A percentile compares a stretch with the other conserved stretches of the same genome.
phyloP scores from a whole-genome alignment of 2,329 filamentous ascomycete genomes.

The Colletotrichum shisoi region DNA sequence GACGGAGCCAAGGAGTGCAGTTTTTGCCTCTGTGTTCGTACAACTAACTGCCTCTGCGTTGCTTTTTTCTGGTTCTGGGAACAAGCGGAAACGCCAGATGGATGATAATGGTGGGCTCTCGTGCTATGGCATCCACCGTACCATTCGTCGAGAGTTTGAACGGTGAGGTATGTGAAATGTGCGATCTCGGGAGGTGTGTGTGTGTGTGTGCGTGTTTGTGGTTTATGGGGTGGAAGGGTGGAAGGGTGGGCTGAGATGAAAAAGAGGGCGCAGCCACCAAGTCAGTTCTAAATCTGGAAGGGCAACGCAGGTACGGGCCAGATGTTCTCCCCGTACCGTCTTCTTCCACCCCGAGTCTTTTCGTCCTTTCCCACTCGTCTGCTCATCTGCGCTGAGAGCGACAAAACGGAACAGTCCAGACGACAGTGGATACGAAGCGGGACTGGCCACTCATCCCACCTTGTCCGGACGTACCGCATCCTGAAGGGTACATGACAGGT shows the following conservation, averaged over 20 bases:
- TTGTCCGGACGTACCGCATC: slow-evolving; percentile 36
- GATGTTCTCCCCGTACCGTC: slow-evolving; percentile 9
- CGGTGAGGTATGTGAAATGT: slow-evolving; percentile 13
- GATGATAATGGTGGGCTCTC: slow-evolving; percentile 43
- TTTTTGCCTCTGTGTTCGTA: slow-evolving; percentile 38
- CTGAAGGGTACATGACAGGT: slow-evolving; percentile 32
- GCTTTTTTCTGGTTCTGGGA: slow-evolving; percentile 47
- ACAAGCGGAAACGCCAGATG: slow-evolving; percentile 55
- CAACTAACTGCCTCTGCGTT: not conserved
- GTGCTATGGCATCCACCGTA: slow-evolving; percentile 10
- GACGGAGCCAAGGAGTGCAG: not conserved
- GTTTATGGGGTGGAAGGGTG: slow-evolving; percentile 17
- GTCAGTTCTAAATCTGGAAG: slow-evolving; percentile 50
- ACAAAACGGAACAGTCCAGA: slow-evolving; percentile 16
- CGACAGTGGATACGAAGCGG: slow-evolving; percentile 17
- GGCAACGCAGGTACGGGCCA: slow-evolving; percentile 41
- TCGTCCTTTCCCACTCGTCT: not conserved
- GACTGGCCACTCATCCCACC: slow-evolving; percentile 3
- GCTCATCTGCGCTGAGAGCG: not conserved
- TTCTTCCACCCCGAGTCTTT: not conserved
- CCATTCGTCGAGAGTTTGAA: not conserved
- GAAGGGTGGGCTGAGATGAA: slow-evolving; percentile 29
- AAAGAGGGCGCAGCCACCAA: slow-evolving; percentile 50
- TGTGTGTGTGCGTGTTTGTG: not conserved
- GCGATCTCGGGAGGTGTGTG: no score